These are phyloP conservation scores for Amanita pallidorosea DNA, from an alignment of 768 basidiomycete genomes.

Conservation along the genomic window DNA sequence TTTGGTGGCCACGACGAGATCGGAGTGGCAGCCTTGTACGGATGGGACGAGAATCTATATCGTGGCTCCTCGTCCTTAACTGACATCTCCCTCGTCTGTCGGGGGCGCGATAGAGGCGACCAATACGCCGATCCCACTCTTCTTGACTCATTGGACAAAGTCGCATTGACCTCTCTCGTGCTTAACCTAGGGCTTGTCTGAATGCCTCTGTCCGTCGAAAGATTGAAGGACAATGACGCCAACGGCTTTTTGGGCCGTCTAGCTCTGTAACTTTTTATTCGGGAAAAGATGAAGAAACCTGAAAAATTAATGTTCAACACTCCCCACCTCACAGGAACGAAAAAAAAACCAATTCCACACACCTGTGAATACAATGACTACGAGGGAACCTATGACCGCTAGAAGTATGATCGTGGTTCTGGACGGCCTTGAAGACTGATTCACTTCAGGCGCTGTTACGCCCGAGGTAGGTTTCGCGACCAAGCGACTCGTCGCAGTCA, in stretches of 20 bases:
- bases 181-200: too few relatives aligned
- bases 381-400: not conserved
- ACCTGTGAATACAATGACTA: not conserved
- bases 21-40: not conserved
- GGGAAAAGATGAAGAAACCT: not conserved
- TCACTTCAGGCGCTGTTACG: not conserved
- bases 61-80: not conserved
- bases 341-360: not conserved
- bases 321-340: not conserved
- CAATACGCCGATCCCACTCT: not conserved
- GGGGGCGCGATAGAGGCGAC: not conserved
- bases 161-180: not conserved
- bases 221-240: not conserved
- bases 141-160: not conserved
- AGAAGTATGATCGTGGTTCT: not conserved
- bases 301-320: not conserved
- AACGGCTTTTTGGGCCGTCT: not conserved
- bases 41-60: not conserved
- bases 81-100: not conserved
- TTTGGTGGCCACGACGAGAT: not conserved
- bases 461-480: not conserved
- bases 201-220: not conserved
- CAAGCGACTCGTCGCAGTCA: not conserved
- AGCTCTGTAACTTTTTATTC: not conserved
- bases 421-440: not conserved